Base-by-base conservation (phyloP, 306 rosid genomes). In the Cucurbita argyrosperma region DNA sequence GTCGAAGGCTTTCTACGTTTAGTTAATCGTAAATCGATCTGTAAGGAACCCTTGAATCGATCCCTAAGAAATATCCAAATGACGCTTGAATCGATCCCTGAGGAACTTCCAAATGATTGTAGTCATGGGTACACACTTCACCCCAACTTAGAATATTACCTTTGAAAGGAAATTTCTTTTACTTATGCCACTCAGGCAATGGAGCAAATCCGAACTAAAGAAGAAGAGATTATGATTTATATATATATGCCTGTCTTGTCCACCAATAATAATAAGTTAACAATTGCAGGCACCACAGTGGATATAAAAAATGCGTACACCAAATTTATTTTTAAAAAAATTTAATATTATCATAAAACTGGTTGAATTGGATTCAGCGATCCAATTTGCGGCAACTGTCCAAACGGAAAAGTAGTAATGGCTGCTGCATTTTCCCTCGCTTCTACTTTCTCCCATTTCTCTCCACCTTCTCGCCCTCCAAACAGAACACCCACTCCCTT, bases 401-500 rank as follows among this genome's bases (percentile, higher is more conserved):
- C 53, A 65, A 65, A 68, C 81, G 67, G 21, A 26, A 65, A 71
- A 63, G 30, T 6, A 63, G 30, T 6, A 37, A 63, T 71, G 71
- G 86, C 89, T 91, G 89, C 91, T 51, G 76, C 91, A 30, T 79
- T 75, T 88, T 82, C 89, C 74, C 86, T 89, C 80, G 55, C 85
- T 81, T 88, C 99, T 69, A 64, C 91, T 11, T 45, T 62, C 83
- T 81, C 77, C 90, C 86, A 71, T 67, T 69, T 76, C 66, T 78
- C 82, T 5, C 26, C 84, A 26, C 70, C 77, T 62, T 52, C 86
- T 84, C 83, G 85, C 40, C 76, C 74, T 21, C 51, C 88, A 77
- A 79, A 37, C 86, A 79, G 79, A 74, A 80, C 79, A 49, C 58
- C 78, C 54, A 16, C 50, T 9, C 3, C 78, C 12, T 79, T 74